Evolutionary conservation across 306 rosid genomes (phyloP).

Genomic region (Herpetospermum pedunculosum): DNA sequence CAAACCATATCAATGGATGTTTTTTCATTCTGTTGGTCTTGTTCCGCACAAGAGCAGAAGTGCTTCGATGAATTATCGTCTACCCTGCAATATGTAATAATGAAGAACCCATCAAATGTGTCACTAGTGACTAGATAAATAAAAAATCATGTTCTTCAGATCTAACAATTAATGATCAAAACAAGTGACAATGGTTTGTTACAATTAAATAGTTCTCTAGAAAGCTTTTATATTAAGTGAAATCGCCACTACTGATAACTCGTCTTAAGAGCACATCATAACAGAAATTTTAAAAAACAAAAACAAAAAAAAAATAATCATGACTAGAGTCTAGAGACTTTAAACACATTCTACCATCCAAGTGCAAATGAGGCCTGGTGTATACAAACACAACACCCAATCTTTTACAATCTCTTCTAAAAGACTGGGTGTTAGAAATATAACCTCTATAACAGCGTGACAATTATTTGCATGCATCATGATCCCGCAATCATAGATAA

Average conservation of each 20-base stretch:
- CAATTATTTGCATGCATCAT: neutral
- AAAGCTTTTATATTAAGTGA: neutral
- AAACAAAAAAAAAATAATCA: neutral
- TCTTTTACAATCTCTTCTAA: neutral
- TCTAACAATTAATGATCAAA: neutral
- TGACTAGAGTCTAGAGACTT: neutral
- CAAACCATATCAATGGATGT: slow-evolving; percentile 37
- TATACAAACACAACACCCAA: neutral
- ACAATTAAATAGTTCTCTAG: neutral
- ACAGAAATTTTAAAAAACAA: neutral
- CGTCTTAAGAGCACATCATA: neutral
- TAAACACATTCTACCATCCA: neutral
- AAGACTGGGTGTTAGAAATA: too few relatives aligned
- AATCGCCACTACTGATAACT: neutral
- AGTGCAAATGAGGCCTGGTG: neutral
- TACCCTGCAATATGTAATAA: slow-evolving; percentile 37
- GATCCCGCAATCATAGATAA: neutral
- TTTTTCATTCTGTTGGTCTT: slow-evolving; percentile 19
- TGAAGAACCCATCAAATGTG: neutral
- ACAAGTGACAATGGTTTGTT: neutral
- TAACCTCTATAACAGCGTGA: too few relatives aligned
- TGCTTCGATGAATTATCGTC: slow-evolving; percentile 22
- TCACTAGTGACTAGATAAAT: neutral
- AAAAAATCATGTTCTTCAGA: neutral
- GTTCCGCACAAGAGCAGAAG: slow-evolving; percentile 14